Base-by-base conservation (phyloP, 768 basidiomycete species). In the Calocybe gangraenosa region DNA sequence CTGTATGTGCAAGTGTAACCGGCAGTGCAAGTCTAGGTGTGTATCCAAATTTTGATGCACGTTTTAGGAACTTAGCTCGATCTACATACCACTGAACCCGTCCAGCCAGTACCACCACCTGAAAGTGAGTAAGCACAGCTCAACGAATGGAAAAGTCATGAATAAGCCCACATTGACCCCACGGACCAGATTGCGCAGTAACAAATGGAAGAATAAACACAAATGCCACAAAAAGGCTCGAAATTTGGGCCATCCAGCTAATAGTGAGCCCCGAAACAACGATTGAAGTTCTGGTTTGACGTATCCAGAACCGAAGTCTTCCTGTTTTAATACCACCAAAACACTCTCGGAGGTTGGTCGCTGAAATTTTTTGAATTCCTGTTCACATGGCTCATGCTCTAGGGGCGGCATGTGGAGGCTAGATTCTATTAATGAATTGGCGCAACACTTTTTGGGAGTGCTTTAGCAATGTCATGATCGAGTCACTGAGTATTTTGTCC, bases 1-100 rank as follows among this genome's bases (percentile, higher is more conserved):
- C 54, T 55, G 28, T 53, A 60, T 10, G 58, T 61, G 53, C 73
- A 74, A 9, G 59, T 60, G 14, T 59, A 62, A 14, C 71, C 71
- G 3, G 67, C 21, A 15, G 65, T 61, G 37, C 73, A 76, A 4
- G 69, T 58, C 69, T 62, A 36, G 15, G 15, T n/a, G n/a, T n/a
- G n/a, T n/a, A n/a, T n/a, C n/a, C n/a, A n/a, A n/a, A 35, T n/a
- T n/a, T 14, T 7, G 14, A n/a, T 14, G 14, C 32, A 44, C 32
- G 20, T 17, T 14, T 39, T 8, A 14, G 35, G 7, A 8, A 32
- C 46, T 9, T 17, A 3, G 7, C 1, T 1, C 34, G 31, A 5
- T 7, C 37, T 30, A 40, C 53, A 45, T 40, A 64, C 63, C 7
- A 61, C 65, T 30, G 62, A 40, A 9, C 66, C 66, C 9, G 53